Conservation (phyloP, 176 grass and related monocot genomes). For the Cocos nucifera region DNA sequence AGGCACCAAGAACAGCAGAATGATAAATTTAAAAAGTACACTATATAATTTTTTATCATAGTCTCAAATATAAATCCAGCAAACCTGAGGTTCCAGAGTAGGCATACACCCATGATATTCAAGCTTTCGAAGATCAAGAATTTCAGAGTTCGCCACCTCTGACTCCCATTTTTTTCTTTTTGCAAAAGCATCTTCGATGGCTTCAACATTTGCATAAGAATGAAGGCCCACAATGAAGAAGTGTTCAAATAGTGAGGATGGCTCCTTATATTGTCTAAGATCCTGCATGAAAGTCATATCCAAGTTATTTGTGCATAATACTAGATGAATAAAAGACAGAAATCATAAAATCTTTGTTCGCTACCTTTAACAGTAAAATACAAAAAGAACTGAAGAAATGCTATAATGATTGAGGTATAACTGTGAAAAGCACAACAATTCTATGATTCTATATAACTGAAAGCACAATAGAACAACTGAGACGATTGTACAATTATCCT, state of each 20-base stretch:
- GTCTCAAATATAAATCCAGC: slow-evolving; percentile 23
- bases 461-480: no score
- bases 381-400: no score
- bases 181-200: slow-evolving; percentile 91
- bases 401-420: no score
- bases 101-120: slow-evolving; percentile 59
- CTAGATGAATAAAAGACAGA: neutral
- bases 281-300: slow-evolving; percentile 38
- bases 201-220: slow-evolving; percentile 78
- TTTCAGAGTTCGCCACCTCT: slow-evolving; percentile 48
- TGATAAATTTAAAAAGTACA: neutral
- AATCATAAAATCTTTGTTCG: neutral
- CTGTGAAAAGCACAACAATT: no score
- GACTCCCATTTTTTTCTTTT: slow-evolving; percentile 87
- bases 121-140: slow-evolving; percentile 56
- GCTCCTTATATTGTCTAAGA: slow-evolving; percentile 52
- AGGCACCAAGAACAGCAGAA: neutral
- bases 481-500: no score
- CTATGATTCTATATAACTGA: no score
- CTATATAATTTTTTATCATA: neutral
- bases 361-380: no score
- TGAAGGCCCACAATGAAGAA: slow-evolving; percentile 92
- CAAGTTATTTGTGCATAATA: slow-evolving; percentile 8
- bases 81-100: slow-evolving; percentile 85
- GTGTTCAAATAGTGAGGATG: slow-evolving; percentile 61